These are phyloP conservation scores for Globisporangium spinosum DNA, from an alignment of 352 stramenopile genomes.

Conservation along the genomic window DNA sequence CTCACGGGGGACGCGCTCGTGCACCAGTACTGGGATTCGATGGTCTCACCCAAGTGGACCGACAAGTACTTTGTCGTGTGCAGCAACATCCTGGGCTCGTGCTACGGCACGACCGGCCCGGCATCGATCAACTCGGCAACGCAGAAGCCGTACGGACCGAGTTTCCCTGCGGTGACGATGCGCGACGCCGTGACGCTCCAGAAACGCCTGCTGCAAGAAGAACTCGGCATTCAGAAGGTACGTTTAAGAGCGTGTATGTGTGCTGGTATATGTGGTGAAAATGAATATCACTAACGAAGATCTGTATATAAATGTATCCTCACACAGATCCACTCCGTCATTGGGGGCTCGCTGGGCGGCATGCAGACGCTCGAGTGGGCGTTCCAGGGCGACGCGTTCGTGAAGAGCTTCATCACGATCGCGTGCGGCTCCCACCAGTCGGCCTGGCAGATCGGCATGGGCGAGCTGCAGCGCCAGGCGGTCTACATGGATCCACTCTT, in stretches of 20 bases:
- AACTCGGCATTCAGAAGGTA: slow-evolving; percentile 76
- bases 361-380: slow-evolving; percentile 98
- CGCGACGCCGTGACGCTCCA: slow-evolving; percentile 92
- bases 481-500: slow-evolving; percentile 95
- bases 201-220: slow-evolving; percentile 85
- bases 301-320: neutral
- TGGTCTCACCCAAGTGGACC: slow-evolving; percentile 94
- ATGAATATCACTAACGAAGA: no score
- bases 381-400: slow-evolving; percentile 80
- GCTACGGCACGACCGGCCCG: slow-evolving; percentile 92
- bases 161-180: slow-evolving; percentile 91
- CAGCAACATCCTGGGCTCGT: slow-evolving; percentile 94
- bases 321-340: slow-evolving; percentile 67
- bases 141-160: slow-evolving; percentile 68
- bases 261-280: no score
- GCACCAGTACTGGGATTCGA: slow-evolving; percentile 92
- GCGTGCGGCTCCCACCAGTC: slow-evolving; percentile 92
- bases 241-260: neutral
- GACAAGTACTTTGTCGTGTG: slow-evolving; percentile 97
- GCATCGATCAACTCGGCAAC: slow-evolving; percentile 75
- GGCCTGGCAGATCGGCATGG: slow-evolving; percentile 96
- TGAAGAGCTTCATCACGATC: slow-evolving; percentile 91
- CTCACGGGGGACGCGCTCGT: slow-evolving; percentile 93
- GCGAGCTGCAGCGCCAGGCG: slow-evolving; percentile 93
- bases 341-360: slow-evolving; percentile 94